Base-by-base conservation (phyloP, 1,139 yeast species). In the Nadsonia starkeyi-henricii region DNA sequence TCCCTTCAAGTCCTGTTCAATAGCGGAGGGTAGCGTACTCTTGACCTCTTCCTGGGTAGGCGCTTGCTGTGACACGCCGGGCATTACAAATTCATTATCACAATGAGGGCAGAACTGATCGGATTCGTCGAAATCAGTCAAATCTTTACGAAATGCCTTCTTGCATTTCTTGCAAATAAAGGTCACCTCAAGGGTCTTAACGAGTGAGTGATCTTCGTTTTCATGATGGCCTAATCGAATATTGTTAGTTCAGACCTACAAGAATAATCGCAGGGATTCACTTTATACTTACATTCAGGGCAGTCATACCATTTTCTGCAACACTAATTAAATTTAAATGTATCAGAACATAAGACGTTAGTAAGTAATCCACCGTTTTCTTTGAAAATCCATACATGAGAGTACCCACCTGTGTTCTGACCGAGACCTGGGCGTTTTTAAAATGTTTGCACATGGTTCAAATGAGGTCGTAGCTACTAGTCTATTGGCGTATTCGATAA, bases 21-120 rank as follows among this genome's bases (percentile, higher is more conserved):
- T 43, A 47, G 43, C 43, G 41, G 26, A 46, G 37, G 36, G 36
- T 39, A 21, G 47, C 30, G 19, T 20, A 15, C 12, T 5, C 18
- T 37, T 52, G 2, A 53, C 52, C 17, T 46, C 52, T n/a, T 44
- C 49, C 23, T 49, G 49, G 26, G 46, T 41, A 9, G 53, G 50
- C 28, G 52, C 56, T n/a, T 53, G 55, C 3, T 12, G 15, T 4
- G 43, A 41, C 5, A 41, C 28, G 5, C 28, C 60, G 1, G 63
- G 65, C 45, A 62, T 58, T 53, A 61, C 57, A 51, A 57, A 67
- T 52, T 62, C 67, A 52, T 63, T 65, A 48, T 65, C 69, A 48
- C 69, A 65, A 52, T 63, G 60, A 1, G 70, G 69, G 45, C 70
- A 65, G 53, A 56, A 65, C 39, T 64, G 61, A 50, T 65, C 69